Conservation (phyloP, 2,329 filamentous ascomycete genomes). For the Fusarium cyanostomum region DNA sequence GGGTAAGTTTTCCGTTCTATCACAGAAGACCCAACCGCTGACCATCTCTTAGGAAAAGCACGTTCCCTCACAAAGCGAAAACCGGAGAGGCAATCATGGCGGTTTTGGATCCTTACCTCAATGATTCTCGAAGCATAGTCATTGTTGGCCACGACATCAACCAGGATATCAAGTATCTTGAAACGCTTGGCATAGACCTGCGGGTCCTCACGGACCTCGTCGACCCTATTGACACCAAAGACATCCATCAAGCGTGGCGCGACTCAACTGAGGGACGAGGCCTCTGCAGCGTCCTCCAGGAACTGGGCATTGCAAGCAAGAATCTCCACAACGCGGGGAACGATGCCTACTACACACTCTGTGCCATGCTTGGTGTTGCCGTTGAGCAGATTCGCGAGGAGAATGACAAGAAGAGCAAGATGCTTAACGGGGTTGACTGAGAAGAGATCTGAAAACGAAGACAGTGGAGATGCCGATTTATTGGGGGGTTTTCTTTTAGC, state of each 20-base stretch:
- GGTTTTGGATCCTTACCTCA: constrained; percentile 48
- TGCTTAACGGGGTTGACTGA: constrained; percentile 23
- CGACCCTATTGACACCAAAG: constrained; percentile 77
- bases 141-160: constrained; percentile 81
- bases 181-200: constrained; percentile 70
- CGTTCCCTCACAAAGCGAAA: constrained; percentile 50
- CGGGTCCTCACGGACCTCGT: constrained; percentile 60
- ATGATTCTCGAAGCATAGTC: constrained; percentile 64
- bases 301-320: constrained; percentile 69
- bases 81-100: constrained; percentile 48
- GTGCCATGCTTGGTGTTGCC: constrained; percentile 69
- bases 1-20: constrained; percentile 60
- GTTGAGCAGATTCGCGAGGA: constrained; percentile 39
- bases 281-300: constrained; percentile 68
- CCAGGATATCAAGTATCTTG: constrained; percentile 75
- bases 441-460: background rate
- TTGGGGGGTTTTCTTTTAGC: background rate
- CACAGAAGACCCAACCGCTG: background rate
- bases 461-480: background rate
- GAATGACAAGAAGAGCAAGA: constrained; percentile 26
- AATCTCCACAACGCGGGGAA: constrained; percentile 90
- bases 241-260: constrained; percentile 72
- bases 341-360: constrained; percentile 82
- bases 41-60: constrained; percentile 50
- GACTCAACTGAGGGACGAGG: constrained; percentile 62